Evolutionary conservation across 2,329 filamentous ascomycete species (phyloP), one percentile per base, ranked within the genome.

Genomic region (Pseudogymnoascus sp.): DNA sequence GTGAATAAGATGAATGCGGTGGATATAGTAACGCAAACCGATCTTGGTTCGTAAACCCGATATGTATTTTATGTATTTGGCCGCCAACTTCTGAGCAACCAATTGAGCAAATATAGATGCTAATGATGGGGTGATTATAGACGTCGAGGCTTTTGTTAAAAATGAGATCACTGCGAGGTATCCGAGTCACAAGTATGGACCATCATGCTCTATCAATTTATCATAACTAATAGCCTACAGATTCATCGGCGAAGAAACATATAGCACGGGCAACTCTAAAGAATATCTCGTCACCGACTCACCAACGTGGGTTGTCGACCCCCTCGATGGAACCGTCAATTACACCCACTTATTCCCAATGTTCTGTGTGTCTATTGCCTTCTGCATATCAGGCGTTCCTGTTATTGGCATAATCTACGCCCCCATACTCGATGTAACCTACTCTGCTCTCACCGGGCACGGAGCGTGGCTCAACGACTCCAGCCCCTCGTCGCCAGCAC

Each of bases 261-360:
- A 92, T 71, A 87, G 85, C 44, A 84, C 85, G 68, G 84, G 86
- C 37, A 71, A 81, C 26, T 85, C 86, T 0, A 83, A 85, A 68
- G 78, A 84, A 50, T 92, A 91, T 69, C 80, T 91, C 4, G 84
- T 92, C 64, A 76, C 75, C 50, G 71, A 81, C 39, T 67, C 74
- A 0, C 88, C 88, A 44, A 90, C 88, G 33, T 92, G 88, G 89
- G 84, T 86, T 68, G 81, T 92, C 40, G 89, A 92, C 72, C 88
- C 89, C 8, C 79, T 92, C 29, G 88, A 92, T 69, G 88, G 81
- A 44, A 92, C 89, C 2, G 87, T 92, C 63, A 92, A 92, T 77
- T 92, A 88, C 75, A 89, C 88, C 31, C 89, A 92, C 72, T 79
- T 90, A 5, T 90, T 90, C 70, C 87, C 87, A 63, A 90, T 90